phyloP scores from a whole-genome alignment of 2,329 filamentous ascomycete genomes.

The Fusarium odoratissimum region DNA sequence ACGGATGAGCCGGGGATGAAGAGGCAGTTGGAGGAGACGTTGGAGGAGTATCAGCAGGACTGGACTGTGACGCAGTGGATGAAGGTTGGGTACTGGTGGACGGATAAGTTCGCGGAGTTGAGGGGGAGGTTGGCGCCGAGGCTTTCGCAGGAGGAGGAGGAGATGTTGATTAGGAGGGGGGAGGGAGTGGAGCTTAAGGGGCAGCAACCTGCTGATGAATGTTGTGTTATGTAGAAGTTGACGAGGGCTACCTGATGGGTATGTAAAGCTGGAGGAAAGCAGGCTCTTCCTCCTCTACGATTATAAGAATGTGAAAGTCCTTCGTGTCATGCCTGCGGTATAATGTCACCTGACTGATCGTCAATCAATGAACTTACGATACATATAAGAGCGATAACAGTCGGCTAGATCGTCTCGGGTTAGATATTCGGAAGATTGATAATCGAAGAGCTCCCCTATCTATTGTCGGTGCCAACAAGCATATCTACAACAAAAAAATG shows the following conservation, averaged over 20 bases:
- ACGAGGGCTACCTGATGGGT: too few relatives aligned
- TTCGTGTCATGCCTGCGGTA: too few relatives aligned
- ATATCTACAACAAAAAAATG: too few relatives aligned
- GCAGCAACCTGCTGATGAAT: slow-evolving; percentile 16
- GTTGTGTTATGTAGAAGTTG: slow-evolving; percentile 24
- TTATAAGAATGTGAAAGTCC: too few relatives aligned
- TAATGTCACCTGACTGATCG: too few relatives aligned
- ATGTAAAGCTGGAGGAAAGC: background rate
- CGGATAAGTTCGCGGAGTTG: slow-evolving; percentile 25
- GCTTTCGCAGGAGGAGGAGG: background rate
- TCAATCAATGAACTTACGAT: too few relatives aligned
- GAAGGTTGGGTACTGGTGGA: slow-evolving; percentile 33
- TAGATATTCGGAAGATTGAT: too few relatives aligned
- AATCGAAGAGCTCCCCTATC: background rate
- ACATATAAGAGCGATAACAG: too few relatives aligned
- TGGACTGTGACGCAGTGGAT: slow-evolving; percentile 29
- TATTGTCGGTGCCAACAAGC: background rate
- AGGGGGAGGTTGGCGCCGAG: slow-evolving; percentile 12
- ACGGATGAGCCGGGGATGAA: slow-evolving; percentile 30
- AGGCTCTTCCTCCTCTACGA: background rate
- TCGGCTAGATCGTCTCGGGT: too few relatives aligned
- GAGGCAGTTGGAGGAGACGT: slow-evolving; percentile 9
- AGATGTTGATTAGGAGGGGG: background rate
- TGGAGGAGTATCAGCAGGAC: slow-evolving; percentile 33
- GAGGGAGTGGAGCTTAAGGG: background rate